Evolutionary conservation across 1,284 basidiomycete genomes (phyloP).

Genomic region (Microstroma glucosiphilum): DNA sequence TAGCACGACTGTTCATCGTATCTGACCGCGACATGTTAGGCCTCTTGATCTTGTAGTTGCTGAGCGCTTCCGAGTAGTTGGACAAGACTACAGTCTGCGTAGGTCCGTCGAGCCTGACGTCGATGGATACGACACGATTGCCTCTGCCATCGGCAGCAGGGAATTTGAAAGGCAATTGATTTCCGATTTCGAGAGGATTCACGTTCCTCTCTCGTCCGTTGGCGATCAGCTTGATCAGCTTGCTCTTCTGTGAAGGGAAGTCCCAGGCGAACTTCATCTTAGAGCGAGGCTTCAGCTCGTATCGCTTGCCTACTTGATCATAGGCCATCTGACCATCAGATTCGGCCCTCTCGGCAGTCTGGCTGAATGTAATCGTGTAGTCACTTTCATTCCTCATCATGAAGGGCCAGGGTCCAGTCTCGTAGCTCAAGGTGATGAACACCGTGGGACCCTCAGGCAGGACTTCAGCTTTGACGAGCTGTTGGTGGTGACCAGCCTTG

Average conservation of each 20-base stretch:
- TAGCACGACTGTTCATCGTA: constrained; percentile 65
- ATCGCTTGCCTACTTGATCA: constrained; percentile 42
- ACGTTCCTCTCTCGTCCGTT: constrained; percentile 68
- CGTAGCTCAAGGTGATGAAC: constrained; percentile 69
- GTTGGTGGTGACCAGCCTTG: constrained; percentile 47
- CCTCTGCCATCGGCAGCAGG: constrained; percentile 42
- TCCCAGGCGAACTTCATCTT: constrained; percentile 85
- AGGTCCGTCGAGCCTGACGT: constrained; percentile 83
- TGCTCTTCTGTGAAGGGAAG: constrained; percentile 74
- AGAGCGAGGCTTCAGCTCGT: constrained; percentile 61
- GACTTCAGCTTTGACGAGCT: constrained; percentile 74
- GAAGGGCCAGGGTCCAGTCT: constrained; percentile 76
- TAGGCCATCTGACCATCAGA: constrained; percentile 14
- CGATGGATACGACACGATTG: constrained; percentile 69
- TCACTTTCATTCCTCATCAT: constrained; percentile 83
- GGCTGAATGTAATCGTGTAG: constrained; percentile 65
- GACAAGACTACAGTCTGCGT: constrained; percentile 82
- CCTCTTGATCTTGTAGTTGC: constrained; percentile 77
- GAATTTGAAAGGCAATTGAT: constrained; percentile 83
- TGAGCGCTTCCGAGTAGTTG: constrained; percentile 76
- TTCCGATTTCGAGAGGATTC: constrained; percentile 94
- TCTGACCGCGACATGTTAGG: constrained; percentile 62
- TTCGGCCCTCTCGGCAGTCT: constrained; percentile 51
- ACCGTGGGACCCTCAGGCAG: constrained; percentile 81
- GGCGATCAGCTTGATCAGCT: constrained; percentile 65